phyloP scores from a whole-genome alignment of 805 yeast species.

The Komagataella mondaviorum region DNA sequence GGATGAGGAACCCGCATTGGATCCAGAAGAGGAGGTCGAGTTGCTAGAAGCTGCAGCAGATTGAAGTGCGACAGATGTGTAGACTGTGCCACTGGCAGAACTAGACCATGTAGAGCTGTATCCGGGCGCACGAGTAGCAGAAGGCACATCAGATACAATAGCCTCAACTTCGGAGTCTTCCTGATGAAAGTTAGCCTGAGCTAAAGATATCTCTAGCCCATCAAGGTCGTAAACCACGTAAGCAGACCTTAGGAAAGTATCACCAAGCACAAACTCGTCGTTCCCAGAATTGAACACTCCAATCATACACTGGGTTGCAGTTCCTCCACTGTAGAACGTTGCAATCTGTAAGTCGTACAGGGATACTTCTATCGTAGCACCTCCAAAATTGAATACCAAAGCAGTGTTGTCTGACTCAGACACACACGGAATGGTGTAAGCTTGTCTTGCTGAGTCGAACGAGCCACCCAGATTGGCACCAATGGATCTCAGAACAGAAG shows the following conservation, averaged over 20 bases:
- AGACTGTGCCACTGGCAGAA: neutral
- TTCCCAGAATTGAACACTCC: conserved; percentile 23
- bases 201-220: conserved; percentile 26
- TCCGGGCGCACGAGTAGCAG: conserved; percentile 31
- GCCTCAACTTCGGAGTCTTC: conserved; percentile 27
- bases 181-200: conserved; percentile 26
- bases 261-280: conserved; percentile 32
- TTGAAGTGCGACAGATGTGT: neutral
- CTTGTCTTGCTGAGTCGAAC: conserved; percentile 26
- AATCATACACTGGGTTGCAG: conserved; percentile 25
- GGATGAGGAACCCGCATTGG: neutral
- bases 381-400: conserved; percentile 42
- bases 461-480: conserved; percentile 22
- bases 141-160: conserved; percentile 32
- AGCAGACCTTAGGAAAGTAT: conserved; percentile 34
- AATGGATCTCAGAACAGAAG: conserved; percentile 12
- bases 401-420: conserved; percentile 10
- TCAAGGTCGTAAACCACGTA: conserved; percentile 45
- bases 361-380: conserved; percentile 40
- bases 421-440: conserved; percentile 32
- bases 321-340: conserved; percentile 7
- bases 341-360: conserved; percentile 14
- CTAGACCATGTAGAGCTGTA: conserved; percentile 29
- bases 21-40: neutral
- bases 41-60: neutral